Evolutionary conservation across 164 flowering plant genomes (phyloP).

Genomic region (Umbilicus rupestris): DNA sequence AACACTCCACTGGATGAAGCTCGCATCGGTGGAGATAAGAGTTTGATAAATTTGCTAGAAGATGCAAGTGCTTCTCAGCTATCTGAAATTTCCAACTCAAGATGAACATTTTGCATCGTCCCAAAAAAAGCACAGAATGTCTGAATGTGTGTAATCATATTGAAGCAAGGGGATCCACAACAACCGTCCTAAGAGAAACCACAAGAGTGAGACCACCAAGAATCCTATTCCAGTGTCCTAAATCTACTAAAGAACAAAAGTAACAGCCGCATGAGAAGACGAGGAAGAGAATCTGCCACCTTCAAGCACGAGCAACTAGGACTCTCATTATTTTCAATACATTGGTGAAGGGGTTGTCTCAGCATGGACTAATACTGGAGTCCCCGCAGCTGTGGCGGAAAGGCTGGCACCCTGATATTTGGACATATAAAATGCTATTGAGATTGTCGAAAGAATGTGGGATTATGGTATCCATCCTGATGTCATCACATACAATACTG

Average conservation of each 20-base stretch:
- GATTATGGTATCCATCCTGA: constrained; percentile 62
- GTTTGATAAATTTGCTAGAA: constrained; percentile 62
- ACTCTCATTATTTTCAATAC: constrained; percentile 54
- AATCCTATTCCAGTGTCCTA: too few relatives aligned
- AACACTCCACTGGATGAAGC: constrained; percentile 75
- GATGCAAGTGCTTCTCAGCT: constrained; percentile 43
- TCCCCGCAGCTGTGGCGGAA: constrained; percentile 58
- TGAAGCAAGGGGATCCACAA: too few relatives aligned
- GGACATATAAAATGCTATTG: constrained; percentile 72
- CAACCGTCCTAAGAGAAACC: too few relatives aligned
- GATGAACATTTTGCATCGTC: background rate
- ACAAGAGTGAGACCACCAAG: too few relatives aligned
- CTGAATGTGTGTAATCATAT: too few relatives aligned
- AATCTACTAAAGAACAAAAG: too few relatives aligned
- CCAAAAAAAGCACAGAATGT: too few relatives aligned
- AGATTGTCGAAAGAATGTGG: constrained; percentile 57
- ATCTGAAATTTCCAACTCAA: constrained; percentile 15
- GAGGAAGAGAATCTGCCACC: too few relatives aligned
- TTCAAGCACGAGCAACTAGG: too few relatives aligned
- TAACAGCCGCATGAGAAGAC: too few relatives aligned
- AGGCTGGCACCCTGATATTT: constrained; percentile 58
- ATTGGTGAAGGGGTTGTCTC: constrained; percentile 62
- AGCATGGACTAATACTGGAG: constrained; percentile 56
- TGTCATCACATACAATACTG: constrained; percentile 63
- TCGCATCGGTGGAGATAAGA: constrained; percentile 49